These are phyloP conservation scores for Petunia hybrid DNA, from an alignment of 305 asterid genomes.

Conservation along the genomic window DNA sequence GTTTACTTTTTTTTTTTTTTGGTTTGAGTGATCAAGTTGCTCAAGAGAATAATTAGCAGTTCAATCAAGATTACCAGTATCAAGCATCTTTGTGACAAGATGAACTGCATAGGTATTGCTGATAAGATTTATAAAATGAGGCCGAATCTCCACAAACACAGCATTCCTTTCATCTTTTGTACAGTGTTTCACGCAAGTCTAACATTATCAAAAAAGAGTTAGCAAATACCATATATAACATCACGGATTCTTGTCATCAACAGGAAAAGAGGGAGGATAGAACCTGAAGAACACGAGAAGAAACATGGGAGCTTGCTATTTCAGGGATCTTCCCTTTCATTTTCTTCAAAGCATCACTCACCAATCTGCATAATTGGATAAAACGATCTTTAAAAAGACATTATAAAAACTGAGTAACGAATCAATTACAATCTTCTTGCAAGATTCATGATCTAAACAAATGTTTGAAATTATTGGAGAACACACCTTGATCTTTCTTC, in stretches of 20 bases:
- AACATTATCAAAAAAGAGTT: slow-evolving; percentile 40
- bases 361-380: slow-evolving; percentile 54
- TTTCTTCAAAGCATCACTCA: slow-evolving; percentile 78
- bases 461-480: slow-evolving; percentile 10
- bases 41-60: slow-evolving; percentile 11
- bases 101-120: slow-evolving; percentile 84
- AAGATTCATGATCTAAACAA: not conserved
- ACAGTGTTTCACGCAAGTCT: slow-evolving; percentile 92
- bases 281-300: slow-evolving; percentile 98
- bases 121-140: slow-evolving; percentile 72
- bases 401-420: not conserved
- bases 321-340: slow-evolving; percentile 92
- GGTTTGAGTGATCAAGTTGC: not conserved
- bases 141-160: slow-evolving; percentile 78
- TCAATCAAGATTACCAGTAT: slow-evolving; percentile 60
- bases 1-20: not conserved
- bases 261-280: slow-evolving; percentile 17
- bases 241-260: slow-evolving; percentile 26
- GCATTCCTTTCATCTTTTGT: slow-evolving; percentile 80
- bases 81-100: slow-evolving; percentile 85
- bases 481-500: slow-evolving; percentile 79
- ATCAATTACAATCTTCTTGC: not conserved
- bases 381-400: not conserved
- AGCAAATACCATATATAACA: slow-evolving; percentile 24
- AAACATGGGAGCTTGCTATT: slow-evolving; percentile 83